Base-by-base conservation (phyloP, 208 protist species). In the Leishmania turanica region DNA sequence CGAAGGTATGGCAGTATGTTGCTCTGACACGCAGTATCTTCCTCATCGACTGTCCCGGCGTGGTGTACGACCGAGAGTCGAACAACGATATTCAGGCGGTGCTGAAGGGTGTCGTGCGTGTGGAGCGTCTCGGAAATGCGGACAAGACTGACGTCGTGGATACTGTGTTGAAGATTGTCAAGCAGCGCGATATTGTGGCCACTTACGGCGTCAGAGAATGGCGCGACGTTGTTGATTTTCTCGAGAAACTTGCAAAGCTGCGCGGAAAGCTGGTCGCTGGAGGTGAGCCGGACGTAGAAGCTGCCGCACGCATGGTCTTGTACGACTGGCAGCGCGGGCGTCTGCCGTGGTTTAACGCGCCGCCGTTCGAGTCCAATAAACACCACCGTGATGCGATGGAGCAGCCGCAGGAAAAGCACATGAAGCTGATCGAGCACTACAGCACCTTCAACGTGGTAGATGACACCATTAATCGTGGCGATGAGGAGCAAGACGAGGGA, bases 1-100 rank as follows among this genome's bases (percentile, higher is more conserved):
- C 99, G n/a, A 99, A 99, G 84, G 99, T 99, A 40, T 99, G 99
- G 99, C 99, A 99, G 90, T 99, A 99, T 89, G 98, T 99, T 51
- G 98, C 98, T 3, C 92, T 99, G 21, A 99, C 99, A 64, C 93
- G 97, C 64, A 91, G 89, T 70, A 99, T 99, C 77, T 99, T 99
- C 83, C 88, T 99, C 8, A 99, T 99, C 82, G 99, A 99, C 93
- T 99, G 99, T 88, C 99, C 99, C 37, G 99, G 99, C 85, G 97
- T 99, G 9, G 98, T 99, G 31, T 98, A 99, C 84, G 90, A 97
- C 72, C 85, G 89, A 3, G 93, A 96, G 77, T 90, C 90, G 8
- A 99, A 99, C 84, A 96, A 97, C 58, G 98, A 99, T 76, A 90
- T 98, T 27, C 97, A 99, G 64, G 95, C 98, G 24, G 97, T 99